Evolutionary conservation across 208 protist genomes (phyloP).

Genomic region (Leishmania braziliensis): DNA sequence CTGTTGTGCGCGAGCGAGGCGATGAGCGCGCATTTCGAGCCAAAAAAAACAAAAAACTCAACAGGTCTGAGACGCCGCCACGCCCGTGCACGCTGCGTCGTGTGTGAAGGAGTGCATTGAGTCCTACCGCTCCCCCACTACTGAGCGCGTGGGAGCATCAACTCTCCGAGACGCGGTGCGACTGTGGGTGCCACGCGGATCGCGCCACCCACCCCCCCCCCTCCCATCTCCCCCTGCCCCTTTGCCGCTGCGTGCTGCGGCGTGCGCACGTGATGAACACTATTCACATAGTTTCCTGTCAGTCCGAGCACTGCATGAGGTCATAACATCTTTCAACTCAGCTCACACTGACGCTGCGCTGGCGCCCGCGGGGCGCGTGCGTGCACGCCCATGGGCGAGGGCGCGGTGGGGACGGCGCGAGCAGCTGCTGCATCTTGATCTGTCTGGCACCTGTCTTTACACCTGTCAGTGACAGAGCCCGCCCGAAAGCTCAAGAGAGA

Average conservation of each 20-base stretch:
- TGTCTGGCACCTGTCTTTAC: slow-evolving; percentile 9
- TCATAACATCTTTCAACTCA: slow-evolving; percentile 16
- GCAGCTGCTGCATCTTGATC: not conserved
- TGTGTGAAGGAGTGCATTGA: slow-evolving; percentile 27
- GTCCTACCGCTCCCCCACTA: slow-evolving; percentile 13
- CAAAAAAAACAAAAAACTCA: slow-evolving; percentile 35
- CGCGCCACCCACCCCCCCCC: not conserved
- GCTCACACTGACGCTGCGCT: slow-evolving; percentile 7
- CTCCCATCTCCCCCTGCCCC: not conserved
- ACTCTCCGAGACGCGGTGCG: slow-evolving; percentile 20
- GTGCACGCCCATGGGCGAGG: slow-evolving; percentile 1
- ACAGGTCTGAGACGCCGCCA: slow-evolving; percentile 24
- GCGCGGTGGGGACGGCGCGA: not conserved
- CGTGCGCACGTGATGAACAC: slow-evolving; percentile 15
- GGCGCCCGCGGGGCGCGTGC: not conserved
- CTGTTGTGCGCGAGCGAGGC: slow-evolving; percentile 25
- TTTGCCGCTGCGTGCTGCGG: not conserved
- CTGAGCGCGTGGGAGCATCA: slow-evolving; percentile 29
- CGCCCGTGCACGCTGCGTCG: not conserved
- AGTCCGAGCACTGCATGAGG: slow-evolving; percentile 22
- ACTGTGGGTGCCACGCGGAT: not conserved
- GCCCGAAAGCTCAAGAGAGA: slow-evolving; percentile 9
- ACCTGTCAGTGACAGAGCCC: slow-evolving; percentile 3
- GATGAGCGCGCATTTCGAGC: slow-evolving; percentile 31
- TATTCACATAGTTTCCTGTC: slow-evolving; percentile 27